Evolutionary conservation across 257 asterid species (phyloP).

Genomic region (Solanum sejunctum): DNA sequence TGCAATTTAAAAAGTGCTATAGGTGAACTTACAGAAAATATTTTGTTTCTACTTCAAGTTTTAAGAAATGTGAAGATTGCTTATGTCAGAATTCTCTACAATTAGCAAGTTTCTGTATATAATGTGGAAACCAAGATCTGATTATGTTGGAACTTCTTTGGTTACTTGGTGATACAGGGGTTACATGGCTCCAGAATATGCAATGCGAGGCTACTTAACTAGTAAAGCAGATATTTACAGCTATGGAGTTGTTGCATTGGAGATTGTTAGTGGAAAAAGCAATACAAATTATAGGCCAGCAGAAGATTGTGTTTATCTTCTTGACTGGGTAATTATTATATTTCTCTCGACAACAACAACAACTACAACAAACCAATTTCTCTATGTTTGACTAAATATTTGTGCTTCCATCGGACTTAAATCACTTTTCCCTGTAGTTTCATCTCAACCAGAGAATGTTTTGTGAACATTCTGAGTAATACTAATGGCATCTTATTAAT

Average conservation of each 20-base stretch:
- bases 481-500: not conserved
- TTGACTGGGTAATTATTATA: slow-evolving; percentile 53
- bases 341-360: not conserved
- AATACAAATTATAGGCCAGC: slow-evolving; percentile 69
- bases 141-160: not conserved
- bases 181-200: slow-evolving; percentile 96
- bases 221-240: slow-evolving; percentile 88
- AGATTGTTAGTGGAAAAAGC: slow-evolving; percentile 85
- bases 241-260: slow-evolving; percentile 88
- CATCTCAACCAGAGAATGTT: not conserved
- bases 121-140: not conserved
- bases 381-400: not conserved
- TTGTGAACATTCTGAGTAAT: not conserved
- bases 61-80: not conserved
- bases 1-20: not conserved
- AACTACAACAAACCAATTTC: not conserved
- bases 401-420: not conserved
- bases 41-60: not conserved
- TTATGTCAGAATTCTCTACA: not conserved
- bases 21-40: not conserved
- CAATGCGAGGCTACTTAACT: slow-evolving; percentile 79
- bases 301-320: slow-evolving; percentile 73
- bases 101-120: not conserved
- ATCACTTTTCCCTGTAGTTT: not conserved
- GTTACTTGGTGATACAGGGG: slow-evolving; percentile 42